Evolutionary conservation across 768 basidiomycete species (phyloP).

Genomic region (Pisolithus orientalis): DNA sequence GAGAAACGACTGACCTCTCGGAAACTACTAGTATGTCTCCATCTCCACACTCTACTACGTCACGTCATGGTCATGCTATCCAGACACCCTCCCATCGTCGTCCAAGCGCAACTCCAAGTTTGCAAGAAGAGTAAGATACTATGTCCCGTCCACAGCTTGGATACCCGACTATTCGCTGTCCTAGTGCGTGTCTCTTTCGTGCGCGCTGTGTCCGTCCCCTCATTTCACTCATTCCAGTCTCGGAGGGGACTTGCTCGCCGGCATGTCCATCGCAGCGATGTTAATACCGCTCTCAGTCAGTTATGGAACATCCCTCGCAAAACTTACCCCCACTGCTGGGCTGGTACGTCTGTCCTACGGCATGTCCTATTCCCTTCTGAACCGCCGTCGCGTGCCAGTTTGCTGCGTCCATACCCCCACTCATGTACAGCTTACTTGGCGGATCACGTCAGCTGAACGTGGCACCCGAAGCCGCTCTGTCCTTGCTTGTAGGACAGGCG

Average conservation of each 20-base stretch:
- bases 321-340: slow-evolving; percentile 79
- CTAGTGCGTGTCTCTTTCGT: slow-evolving; percentile 38
- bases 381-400: slow-evolving; percentile 40
- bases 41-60: not conserved
- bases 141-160: slow-evolving; percentile 73
- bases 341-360: slow-evolving; percentile 45
- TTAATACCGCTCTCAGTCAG: slow-evolving; percentile 85
- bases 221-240: slow-evolving; percentile 30
- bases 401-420: slow-evolving; percentile 78
- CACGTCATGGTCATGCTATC: not conserved
- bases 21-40: slow-evolving; percentile 12
- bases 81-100: slow-evolving; percentile 11
- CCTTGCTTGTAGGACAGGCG: slow-evolving; percentile 82
- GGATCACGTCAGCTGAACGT: slow-evolving; percentile 78
- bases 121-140: slow-evolving; percentile 57
- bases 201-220: slow-evolving; percentile 1
- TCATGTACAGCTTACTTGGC: slow-evolving; percentile 88
- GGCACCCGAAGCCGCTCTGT: slow-evolving; percentile 85
- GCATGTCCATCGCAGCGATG: slow-evolving; percentile 80
- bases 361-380: not conserved
- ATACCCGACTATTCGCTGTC: slow-evolving; percentile 70
- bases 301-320: slow-evolving; percentile 84
- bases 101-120: slow-evolving; percentile 25
- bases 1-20: slow-evolving; percentile 12
- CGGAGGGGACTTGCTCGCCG: slow-evolving; percentile 73